Evolutionary conservation across 495 filamentous ascomycete species (phyloP).

Genomic region (Rusavskia elegans): DNA sequence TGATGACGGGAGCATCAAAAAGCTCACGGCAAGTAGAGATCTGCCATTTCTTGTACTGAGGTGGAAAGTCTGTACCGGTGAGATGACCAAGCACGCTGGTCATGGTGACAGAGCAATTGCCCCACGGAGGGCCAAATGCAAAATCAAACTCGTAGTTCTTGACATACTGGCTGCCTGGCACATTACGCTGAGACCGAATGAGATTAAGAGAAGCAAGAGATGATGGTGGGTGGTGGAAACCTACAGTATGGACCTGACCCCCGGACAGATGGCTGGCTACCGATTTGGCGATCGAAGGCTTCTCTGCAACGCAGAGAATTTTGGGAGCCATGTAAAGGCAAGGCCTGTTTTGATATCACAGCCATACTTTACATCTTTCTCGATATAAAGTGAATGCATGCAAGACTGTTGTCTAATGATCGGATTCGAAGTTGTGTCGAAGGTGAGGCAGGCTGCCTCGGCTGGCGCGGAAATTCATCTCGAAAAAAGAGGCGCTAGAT

Average conservation of each 20-base stretch:
- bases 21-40: constrained; percentile 61
- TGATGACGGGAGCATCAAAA: constrained; percentile 67
- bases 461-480: too few relatives aligned
- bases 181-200: constrained; percentile 27
- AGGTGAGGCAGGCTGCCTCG: too few relatives aligned
- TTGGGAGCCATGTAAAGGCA: constrained; percentile 11
- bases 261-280: constrained; percentile 80
- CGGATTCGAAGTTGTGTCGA: too few relatives aligned
- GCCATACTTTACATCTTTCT: too few relatives aligned
- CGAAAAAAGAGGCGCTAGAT: too few relatives aligned
- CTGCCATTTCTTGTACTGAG: constrained; percentile 58
- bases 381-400: too few relatives aligned
- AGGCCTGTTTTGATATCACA: too few relatives aligned
- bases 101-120: constrained; percentile 71
- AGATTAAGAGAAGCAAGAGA: not conserved
- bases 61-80: constrained; percentile 52
- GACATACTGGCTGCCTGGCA: constrained; percentile 54
- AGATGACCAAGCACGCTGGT: constrained; percentile 84
- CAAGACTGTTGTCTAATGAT: too few relatives aligned
- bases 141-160: constrained; percentile 93
- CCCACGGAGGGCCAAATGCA: constrained; percentile 70
- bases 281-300: constrained; percentile 89
- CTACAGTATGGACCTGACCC: constrained; percentile 51
- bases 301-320: constrained; percentile 90
- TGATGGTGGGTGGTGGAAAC: constrained; percentile 15